Evolutionary conservation across 2,329 filamentous ascomycete species (phyloP).

Genomic region (Rasamsonia emersonii): DNA sequence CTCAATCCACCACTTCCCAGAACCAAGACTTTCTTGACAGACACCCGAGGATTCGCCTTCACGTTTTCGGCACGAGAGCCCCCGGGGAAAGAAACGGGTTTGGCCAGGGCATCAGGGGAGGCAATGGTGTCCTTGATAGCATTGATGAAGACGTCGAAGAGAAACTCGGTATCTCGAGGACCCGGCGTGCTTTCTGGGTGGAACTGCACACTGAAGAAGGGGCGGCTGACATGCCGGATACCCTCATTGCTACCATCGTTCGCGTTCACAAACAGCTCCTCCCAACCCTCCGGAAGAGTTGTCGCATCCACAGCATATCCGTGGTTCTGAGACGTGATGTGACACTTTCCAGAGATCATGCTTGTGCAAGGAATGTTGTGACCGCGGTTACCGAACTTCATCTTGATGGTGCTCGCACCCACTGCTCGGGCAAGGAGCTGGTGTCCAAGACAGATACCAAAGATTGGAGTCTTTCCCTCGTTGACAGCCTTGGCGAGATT

Average conservation of each 20-base stretch:
- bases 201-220: conserved; percentile 99
- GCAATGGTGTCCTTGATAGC: conserved; percentile 66
- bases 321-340: conserved; percentile 99
- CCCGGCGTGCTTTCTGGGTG: conserved; percentile 96
- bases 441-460: conserved; percentile 93
- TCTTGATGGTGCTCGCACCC: conserved; percentile 79
- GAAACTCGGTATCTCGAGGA: conserved; percentile 87
- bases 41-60: conserved; percentile 64
- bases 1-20: conserved; percentile 90
- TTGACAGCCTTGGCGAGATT: conserved; percentile 69
- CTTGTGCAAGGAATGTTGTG: conserved; percentile 98
- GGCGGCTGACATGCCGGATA: conserved; percentile 75
- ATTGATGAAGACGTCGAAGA: conserved; percentile 94
- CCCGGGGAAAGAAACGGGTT: conserved; percentile 79
- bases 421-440: conserved; percentile 84
- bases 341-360: conserved; percentile 89
- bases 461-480: conserved; percentile 76
- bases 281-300: conserved; percentile 70
- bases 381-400: conserved; percentile 99
- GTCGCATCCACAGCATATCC: conserved; percentile 84
- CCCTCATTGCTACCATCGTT: conserved; percentile 98
- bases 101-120: conserved; percentile 57
- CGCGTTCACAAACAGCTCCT: conserved; percentile 93
- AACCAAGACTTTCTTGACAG: conserved; percentile 89
- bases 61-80: conserved; percentile 73